Evolutionary conservation across 441 rosid species (phyloP), one percentile per base, ranked within the genome.

Genomic region (Gossypium lobatum): DNA sequence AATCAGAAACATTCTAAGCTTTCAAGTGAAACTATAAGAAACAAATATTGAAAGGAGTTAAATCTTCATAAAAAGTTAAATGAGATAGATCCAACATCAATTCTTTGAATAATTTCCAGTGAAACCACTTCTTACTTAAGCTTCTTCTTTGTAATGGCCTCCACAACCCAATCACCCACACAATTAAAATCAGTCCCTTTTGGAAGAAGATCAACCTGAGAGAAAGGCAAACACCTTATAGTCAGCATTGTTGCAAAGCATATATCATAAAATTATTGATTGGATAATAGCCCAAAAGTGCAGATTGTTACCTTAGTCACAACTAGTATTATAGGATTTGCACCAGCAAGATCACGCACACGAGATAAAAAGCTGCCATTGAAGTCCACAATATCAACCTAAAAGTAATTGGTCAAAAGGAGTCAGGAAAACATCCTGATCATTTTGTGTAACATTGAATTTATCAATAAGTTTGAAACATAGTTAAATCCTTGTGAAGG

Each of bases 301-400:
- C 17, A 60, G 10, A 61, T 13, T 10, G 71, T 42, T 61, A 92
- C 99, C 98, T 95, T 95, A 28, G 99, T 93, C 73, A 93, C 83
- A 69, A 93, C 98, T 59, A 95, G 76, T 74, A 93, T 90, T 53
- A 95, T 90, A 13, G 99, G 98, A 85, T 95, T 95, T 64, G 96
- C 90, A 68, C 99, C 99, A 74, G 83, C 88, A 74, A 95, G 88
- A 80, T 93, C 98, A 78, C 98, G 99, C 1, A 91, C 87, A 79
- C 88, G 99, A 76, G 95, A 85, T 88, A 95, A 80, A 77, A 90
- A 93, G 77, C 98, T 93, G 77, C 98, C 99, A 76, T 87, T 91
- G 81, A 95, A 91, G 84, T 95, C 99, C 80, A 93, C 98, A 61
- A 93, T 89, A 77, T 95, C 99, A 76, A 95, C 97, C 98, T 94